A percentile compares a stretch with the other conserved stretches of the same genome.
phyloP scores from a whole-genome alignment of 352 stramenopile species.

The Pythium brassicae region DNA sequence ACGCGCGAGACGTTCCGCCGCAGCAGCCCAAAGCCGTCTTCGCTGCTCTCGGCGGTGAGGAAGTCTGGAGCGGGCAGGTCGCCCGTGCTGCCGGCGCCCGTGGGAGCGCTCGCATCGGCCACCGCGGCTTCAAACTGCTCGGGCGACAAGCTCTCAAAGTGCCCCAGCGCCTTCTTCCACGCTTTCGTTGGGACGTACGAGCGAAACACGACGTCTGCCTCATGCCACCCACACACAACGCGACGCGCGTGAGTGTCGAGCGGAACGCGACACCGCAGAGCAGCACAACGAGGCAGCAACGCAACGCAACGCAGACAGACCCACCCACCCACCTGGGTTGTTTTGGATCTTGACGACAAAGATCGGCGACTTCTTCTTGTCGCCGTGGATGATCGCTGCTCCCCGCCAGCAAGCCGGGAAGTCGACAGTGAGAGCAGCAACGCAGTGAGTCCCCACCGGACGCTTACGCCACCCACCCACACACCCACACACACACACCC shows the following conservation, averaged over 20 bases:
- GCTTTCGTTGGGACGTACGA: slow-evolving; percentile 76
- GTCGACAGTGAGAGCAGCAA: no score
- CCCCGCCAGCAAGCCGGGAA: background rate
- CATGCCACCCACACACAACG: slow-evolving; percentile 1
- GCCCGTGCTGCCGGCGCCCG: background rate
- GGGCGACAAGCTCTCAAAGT: slow-evolving; percentile 57
- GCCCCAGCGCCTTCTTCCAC: slow-evolving; percentile 74
- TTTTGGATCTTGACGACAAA: slow-evolving; percentile 68
- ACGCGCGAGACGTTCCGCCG: slow-evolving; percentile 67
- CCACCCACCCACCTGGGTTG: slow-evolving; percentile 34
- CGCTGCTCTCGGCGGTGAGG: slow-evolving; percentile 43
- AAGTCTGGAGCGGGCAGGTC: slow-evolving; percentile 22
- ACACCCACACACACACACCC: background rate
- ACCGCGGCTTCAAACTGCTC: slow-evolving; percentile 42
- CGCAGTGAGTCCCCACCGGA: no score
- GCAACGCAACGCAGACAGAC: no score
- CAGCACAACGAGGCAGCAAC: background rate
- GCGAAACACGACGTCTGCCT: slow-evolving; percentile 63
- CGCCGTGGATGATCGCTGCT: slow-evolving; percentile 67
- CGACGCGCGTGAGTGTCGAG: slow-evolving; percentile 13
- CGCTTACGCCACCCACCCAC: no score
- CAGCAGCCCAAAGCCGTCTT: slow-evolving; percentile 81
- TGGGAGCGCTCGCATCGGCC: slow-evolving; percentile 14
- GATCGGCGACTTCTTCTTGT: slow-evolving; percentile 75
- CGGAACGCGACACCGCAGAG: slow-evolving; percentile 26